These are phyloP conservation scores for Caulochytrium protostelioides DNA, from an alignment of 371 early-diverging fungal genomes.

Conservation along the genomic window DNA sequence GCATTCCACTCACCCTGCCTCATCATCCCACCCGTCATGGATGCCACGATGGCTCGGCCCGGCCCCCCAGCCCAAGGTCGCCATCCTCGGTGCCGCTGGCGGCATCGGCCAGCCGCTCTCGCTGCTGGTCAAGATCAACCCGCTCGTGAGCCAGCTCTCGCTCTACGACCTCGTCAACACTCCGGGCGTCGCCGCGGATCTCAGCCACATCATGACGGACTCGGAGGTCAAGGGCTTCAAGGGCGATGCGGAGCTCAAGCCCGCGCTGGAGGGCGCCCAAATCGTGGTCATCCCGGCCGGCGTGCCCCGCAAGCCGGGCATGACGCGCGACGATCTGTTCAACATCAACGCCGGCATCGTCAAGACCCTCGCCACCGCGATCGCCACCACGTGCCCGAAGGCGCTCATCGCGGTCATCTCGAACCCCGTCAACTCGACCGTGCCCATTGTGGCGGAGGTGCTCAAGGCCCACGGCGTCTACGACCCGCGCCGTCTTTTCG, in stretches of 20 bases:
- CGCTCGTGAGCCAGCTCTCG: conserved; percentile 59
- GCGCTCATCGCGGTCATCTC: conserved; percentile 91
- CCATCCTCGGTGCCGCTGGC: conserved; percentile 29
- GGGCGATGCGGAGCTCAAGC: conserved; percentile 60
- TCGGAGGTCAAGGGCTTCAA: conserved; percentile 69
- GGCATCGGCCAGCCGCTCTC: conserved; percentile 86
- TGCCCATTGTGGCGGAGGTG: conserved; percentile 93
- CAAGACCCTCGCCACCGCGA: conserved; percentile 55
- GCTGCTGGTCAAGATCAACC: conserved; percentile 54
- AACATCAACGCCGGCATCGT: conserved; percentile 94
- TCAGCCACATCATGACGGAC: conserved; percentile 87
- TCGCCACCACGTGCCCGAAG: conserved; percentile 74
- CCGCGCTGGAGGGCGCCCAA: conserved; percentile 64
- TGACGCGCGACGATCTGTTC: conserved; percentile 98
- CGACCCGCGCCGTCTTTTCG: conserved; percentile 76
- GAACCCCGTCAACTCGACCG: conserved; percentile 99
- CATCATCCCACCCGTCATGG: no score
- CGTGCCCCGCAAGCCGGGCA: conserved; percentile 97
- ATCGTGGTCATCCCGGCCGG: conserved; percentile 96
- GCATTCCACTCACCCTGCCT: no score
- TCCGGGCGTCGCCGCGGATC: conserved; percentile 91
- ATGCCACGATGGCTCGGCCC: no score
- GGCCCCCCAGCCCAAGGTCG: conserved; percentile 14
- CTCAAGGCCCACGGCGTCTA: conserved; percentile 82
- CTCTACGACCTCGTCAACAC: conserved; percentile 93